Evolutionary conservation across 1,284 basidiomycete species (phyloP).

Genomic region (Microbotryum lychnidis-dioicae): DNA sequence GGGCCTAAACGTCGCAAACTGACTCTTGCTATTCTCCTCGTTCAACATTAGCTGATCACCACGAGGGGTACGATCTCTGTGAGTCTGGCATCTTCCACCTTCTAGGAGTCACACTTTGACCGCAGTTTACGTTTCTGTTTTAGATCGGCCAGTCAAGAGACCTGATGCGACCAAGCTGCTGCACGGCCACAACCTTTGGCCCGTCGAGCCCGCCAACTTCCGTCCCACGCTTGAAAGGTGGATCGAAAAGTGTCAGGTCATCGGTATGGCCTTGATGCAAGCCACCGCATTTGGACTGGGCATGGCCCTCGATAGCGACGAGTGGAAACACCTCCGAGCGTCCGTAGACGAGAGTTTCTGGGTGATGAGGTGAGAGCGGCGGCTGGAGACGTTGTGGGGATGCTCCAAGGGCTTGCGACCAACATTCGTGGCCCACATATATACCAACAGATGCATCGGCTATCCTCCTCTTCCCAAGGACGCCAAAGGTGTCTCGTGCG

Average conservation of each 20-base stretch:
- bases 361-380: constrained; percentile 55
- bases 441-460: constrained; percentile 43
- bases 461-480: constrained; percentile 72
- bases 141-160: constrained; percentile 44
- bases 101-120: background rate
- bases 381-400: background rate
- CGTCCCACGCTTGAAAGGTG: constrained; percentile 57
- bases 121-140: too few species aligned
- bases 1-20: too few species aligned
- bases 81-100: background rate
- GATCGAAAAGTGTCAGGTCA: constrained; percentile 68
- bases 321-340: constrained; percentile 57
- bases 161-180: constrained; percentile 60
- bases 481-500: constrained; percentile 70
- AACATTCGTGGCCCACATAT: too few species aligned
- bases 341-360: constrained; percentile 75
- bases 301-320: constrained; percentile 50
- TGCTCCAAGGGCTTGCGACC: too few species aligned
- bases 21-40: background rate
- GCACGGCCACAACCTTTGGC: constrained; percentile 78
- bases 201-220: constrained; percentile 46
- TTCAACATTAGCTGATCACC: constrained; percentile 3
- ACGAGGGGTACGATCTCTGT: constrained; percentile 4
- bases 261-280: constrained; percentile 69
- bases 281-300: constrained; percentile 72